A percentile compares a stretch with the other conserved stretches of the same genome.
phyloP scores from a whole-genome alignment of 2,329 filamentous ascomycete genomes.

The Neopestalotiopsis clavispora region DNA sequence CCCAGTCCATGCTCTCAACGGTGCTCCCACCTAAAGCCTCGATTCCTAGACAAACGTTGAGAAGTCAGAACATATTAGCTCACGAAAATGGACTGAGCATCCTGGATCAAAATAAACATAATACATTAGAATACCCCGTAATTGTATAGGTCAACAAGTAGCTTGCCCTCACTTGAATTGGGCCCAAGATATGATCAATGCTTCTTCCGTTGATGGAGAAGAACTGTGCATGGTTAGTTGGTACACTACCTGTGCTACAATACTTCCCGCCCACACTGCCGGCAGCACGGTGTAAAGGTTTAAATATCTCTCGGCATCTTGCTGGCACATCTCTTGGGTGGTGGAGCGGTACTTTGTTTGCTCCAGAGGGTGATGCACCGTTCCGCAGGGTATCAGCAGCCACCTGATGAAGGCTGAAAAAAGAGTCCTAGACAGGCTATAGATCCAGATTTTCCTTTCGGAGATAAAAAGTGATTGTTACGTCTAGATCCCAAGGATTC shows the following conservation, averaged over 20 bases:
- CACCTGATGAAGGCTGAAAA: background rate
- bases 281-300: background rate
- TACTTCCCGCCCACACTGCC: background rate
- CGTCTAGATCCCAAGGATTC: background rate
- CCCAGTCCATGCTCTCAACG: conserved; percentile 10
- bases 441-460: background rate
- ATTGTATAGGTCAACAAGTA: background rate
- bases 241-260: background rate
- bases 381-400: background rate
- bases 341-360: background rate
- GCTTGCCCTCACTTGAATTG: background rate
- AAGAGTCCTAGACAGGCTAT: background rate
- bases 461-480: background rate
- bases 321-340: background rate
- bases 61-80: background rate
- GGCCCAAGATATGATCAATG: background rate
- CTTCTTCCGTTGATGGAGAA: background rate
- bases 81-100: background rate
- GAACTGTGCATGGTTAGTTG: background rate
- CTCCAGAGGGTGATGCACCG: background rate
- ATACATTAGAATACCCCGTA: background rate
- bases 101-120: background rate
- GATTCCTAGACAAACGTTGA: background rate
- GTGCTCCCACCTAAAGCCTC: background rate
- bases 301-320: background rate